These are phyloP conservation scores for Cenchrus americanus DNA, from an alignment of 176 grass and related monocot species.

Conservation along the genomic window DNA sequence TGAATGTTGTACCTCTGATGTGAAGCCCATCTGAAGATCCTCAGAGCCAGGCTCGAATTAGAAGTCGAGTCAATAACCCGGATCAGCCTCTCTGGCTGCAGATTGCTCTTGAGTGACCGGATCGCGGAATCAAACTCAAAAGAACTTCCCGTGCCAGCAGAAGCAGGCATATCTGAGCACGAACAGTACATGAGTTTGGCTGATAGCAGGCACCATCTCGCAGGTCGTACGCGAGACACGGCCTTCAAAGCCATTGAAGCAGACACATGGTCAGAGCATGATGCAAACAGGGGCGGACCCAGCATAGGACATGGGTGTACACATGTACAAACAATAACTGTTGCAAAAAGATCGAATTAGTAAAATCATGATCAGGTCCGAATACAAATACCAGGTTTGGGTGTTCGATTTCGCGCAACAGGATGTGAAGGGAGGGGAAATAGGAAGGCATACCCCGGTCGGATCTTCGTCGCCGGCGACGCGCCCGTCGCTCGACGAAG, in stretches of 20 bases:
- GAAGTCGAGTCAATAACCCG: conserved; percentile 45
- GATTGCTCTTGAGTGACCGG: conserved; percentile 40
- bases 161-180: background rate
- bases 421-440: too few species aligned
- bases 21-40: conserved; percentile 59
- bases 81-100: conserved; percentile 42
- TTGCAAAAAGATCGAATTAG: too few species aligned
- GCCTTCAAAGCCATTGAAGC: conserved; percentile 31
- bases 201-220: conserved; percentile 6
- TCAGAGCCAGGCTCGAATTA: conserved; percentile 48
- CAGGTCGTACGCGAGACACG: background rate
- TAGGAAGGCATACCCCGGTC: too few species aligned
- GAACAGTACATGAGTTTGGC: background rate
- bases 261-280: conserved; percentile 18
- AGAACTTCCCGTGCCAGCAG: background rate
- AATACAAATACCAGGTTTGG: too few species aligned
- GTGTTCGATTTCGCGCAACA: too few species aligned
- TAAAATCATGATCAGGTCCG: too few species aligned
- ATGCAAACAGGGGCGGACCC: too few species aligned
- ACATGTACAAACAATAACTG: too few species aligned
- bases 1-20: conserved; percentile 34
- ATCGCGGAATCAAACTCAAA: conserved; percentile 35
- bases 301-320: too few species aligned
- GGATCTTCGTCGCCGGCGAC: too few species aligned
- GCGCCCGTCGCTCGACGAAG: too few species aligned